Percentiles rank a stretch among this genome's conserved stretches.
Evolutionary conservation across 768 basidiomycete species (phyloP).

Genomic region (Mrakia hoshinonis): DNA sequence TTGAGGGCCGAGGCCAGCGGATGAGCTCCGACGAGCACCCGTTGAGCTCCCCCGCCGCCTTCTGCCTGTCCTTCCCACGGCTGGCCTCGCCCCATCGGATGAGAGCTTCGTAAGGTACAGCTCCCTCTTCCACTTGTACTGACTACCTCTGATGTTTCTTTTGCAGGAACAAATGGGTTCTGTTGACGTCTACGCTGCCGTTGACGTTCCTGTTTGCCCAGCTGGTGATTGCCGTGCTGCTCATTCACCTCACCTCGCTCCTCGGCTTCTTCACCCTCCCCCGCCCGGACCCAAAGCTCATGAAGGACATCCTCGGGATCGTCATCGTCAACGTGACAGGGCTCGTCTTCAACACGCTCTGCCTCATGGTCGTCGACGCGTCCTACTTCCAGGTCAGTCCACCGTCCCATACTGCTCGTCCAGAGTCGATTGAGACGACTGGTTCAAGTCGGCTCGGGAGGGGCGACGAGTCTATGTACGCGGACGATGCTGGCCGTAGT

Average conservation of each 20-base stretch:
- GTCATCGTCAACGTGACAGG: conserved; percentile 61
- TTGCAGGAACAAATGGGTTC: conserved; percentile 52
- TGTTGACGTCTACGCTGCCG: conserved; percentile 42
- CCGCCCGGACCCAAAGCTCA: neutral
- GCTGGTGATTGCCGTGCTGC: conserved; percentile 58
- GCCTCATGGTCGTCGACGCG: conserved; percentile 67
- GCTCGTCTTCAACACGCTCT: conserved; percentile 69
- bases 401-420: neutral
- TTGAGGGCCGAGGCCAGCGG: too few relatives aligned
- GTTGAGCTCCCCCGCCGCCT: too few relatives aligned
- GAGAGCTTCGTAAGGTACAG: too few relatives aligned
- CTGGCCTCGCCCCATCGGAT: too few relatives aligned
- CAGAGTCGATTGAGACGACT: neutral
- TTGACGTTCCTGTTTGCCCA: conserved; percentile 61
- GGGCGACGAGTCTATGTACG: too few relatives aligned
- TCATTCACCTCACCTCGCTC: conserved; percentile 46
- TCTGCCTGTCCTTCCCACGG: too few relatives aligned
- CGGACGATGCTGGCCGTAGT: too few relatives aligned
- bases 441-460: too few relatives aligned
- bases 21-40: too few relatives aligned
- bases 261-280: conserved; percentile 42
- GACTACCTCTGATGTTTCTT: too few relatives aligned
- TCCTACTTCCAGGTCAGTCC: conserved; percentile 63
- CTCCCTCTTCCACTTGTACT: neutral
- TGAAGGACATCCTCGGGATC: conserved; percentile 20